Conservation (phyloP, 805 yeast species). For the Saturnispora gosingensis region DNA sequence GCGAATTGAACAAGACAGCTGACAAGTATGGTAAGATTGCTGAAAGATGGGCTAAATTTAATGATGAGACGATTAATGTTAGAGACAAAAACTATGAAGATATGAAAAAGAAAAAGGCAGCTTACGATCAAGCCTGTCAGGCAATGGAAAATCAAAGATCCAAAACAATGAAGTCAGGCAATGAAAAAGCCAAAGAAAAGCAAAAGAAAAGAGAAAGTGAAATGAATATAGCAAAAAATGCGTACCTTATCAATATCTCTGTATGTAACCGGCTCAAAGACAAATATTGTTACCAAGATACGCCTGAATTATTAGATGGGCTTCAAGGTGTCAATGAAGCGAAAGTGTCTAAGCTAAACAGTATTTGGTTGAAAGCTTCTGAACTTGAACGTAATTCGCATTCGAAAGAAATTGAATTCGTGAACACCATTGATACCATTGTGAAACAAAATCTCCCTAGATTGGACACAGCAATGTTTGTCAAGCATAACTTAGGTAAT, state of each 20-base stretch:
- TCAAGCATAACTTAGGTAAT: slow-evolving; percentile 65
- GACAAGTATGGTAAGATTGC: slow-evolving; percentile 45
- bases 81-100: slow-evolving; percentile 43
- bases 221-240: slow-evolving; percentile 85
- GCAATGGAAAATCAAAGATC: slow-evolving; percentile 72
- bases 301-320: slow-evolving; percentile 82
- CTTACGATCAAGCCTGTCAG: slow-evolving; percentile 75
- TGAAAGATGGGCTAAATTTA: slow-evolving; percentile 46
- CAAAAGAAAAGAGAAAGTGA: slow-evolving; percentile 55
- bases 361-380: slow-evolving; percentile 53
- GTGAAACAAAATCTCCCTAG: slow-evolving; percentile 62
- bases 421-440: slow-evolving; percentile 42
- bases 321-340: slow-evolving; percentile 78
- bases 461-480: slow-evolving; percentile 81
- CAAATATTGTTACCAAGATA: slow-evolving; percentile 84
- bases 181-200: slow-evolving; percentile 43
- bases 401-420: slow-evolving; percentile 37
- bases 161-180: slow-evolving; percentile 52
- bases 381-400: slow-evolving; percentile 44
- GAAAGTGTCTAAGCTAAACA: slow-evolving; percentile 63
- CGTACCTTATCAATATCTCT: slow-evolving; percentile 69
- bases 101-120: slow-evolving; percentile 55
- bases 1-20: slow-evolving; percentile 48
- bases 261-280: slow-evolving; percentile 88
- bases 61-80: slow-evolving; percentile 46